These are phyloP conservation scores for Myrmaecium sp. DNA, from an alignment of 2,329 filamentous ascomycete genomes.

Conservation along the genomic window DNA sequence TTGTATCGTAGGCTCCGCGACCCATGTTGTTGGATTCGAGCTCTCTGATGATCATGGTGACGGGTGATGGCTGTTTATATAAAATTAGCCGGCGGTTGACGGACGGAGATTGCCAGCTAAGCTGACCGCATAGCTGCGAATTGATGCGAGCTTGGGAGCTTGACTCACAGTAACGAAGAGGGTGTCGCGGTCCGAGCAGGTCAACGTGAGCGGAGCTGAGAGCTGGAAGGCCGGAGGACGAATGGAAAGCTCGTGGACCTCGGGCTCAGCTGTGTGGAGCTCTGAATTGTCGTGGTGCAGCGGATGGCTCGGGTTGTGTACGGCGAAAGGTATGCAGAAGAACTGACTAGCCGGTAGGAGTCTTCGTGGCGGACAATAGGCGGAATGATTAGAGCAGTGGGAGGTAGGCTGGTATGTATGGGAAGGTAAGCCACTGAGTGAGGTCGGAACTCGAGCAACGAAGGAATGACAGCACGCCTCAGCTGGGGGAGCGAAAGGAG, in stretches of 20 bases:
- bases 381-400: constrained; percentile 1
- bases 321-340: constrained; percentile 2
- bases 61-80: no score
- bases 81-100: no score
- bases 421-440: neutral
- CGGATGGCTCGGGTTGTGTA: neutral
- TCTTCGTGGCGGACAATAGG: constrained; percentile 2
- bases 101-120: neutral
- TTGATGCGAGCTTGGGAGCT: constrained; percentile 6
- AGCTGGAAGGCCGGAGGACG: constrained; percentile 1
- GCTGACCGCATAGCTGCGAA: neutral
- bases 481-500: constrained; percentile 8
- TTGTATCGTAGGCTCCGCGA: constrained; percentile 32
- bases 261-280: constrained; percentile 1
- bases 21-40: constrained; percentile 28
- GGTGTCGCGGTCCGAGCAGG: constrained; percentile 2
- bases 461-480: constrained; percentile 7
- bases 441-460: constrained; percentile 5
- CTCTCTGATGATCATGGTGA: constrained; percentile 27
- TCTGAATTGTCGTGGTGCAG: constrained; percentile 1
- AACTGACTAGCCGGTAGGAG: constrained; percentile 2
- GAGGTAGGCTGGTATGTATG: neutral
- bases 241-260: constrained; percentile 1
- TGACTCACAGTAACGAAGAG: constrained; percentile 12
- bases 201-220: constrained; percentile 1